A percentile compares a stretch with the other conserved stretches of the same genome.
Evolutionary conservation across 345 rosid genomes (phyloP).

Genomic region (Acer negundo): DNA sequence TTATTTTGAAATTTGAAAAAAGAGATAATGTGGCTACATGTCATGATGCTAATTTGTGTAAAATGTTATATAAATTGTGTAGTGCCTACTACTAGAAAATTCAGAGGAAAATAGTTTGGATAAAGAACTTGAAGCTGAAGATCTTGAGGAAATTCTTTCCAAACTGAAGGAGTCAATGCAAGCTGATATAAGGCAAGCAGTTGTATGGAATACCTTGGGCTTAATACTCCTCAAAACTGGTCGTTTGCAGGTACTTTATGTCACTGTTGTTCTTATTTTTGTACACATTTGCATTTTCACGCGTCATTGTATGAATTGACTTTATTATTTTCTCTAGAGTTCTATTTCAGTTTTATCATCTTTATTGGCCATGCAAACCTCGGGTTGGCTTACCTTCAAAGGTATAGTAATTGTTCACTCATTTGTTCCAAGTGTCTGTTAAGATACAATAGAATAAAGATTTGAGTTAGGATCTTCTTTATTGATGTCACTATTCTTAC

Average conservation of each 20-base stretch:
- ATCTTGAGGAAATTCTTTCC: conserved; percentile 73
- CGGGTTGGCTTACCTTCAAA: conserved; percentile 87
- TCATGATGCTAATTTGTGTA: conserved; percentile 17
- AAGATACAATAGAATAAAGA: neutral
- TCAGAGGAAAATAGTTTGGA: conserved; percentile 57
- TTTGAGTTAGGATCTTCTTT: neutral
- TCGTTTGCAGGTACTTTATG: conserved; percentile 62
- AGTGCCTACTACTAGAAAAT: conserved; percentile 85
- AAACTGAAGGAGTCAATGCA: conserved; percentile 76
- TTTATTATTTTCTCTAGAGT: conserved; percentile 48
- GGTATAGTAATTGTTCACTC: conserved; percentile 36
- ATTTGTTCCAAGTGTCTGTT: neutral
- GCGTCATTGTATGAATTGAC: conserved; percentile 21
- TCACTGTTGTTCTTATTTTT: conserved; percentile 15
- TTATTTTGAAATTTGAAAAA: neutral
- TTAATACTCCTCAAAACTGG: conserved; percentile 86
- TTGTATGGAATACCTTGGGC: conserved; percentile 88
- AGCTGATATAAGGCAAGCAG: conserved; percentile 73
- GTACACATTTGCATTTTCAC: conserved; percentile 12
- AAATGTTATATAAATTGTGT: conserved; percentile 23
- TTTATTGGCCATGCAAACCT: conserved; percentile 71
- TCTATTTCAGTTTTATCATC: conserved; percentile 75
- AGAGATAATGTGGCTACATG: neutral
- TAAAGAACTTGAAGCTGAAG: conserved; percentile 77
- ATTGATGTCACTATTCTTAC: neutral